These are phyloP conservation scores for Aureobasidium musti DNA, from an alignment of 2,329 filamentous ascomycete genomes.

Conservation along the genomic window DNA sequence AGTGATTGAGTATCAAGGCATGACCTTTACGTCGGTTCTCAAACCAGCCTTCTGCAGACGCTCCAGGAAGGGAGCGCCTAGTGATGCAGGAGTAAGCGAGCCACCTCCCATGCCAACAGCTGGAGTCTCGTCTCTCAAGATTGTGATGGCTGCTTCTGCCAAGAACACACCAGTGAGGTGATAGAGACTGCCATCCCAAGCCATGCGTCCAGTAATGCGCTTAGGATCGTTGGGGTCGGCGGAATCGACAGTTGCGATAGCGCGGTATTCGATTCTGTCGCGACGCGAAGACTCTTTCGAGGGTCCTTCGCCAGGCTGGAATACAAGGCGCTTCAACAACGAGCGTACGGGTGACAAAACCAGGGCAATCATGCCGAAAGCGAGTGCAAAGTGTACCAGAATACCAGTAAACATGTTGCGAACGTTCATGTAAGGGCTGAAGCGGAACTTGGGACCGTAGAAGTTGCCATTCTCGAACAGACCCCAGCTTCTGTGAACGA, in stretches of 20 bases:
- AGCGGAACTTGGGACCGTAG: conserved; percentile 61
- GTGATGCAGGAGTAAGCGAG: conserved; percentile 69
- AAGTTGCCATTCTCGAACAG: conserved; percentile 54
- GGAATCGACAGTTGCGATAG: conserved; percentile 63
- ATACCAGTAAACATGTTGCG: conserved; percentile 53
- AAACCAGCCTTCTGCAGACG: conserved; percentile 63
- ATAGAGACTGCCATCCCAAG: conserved; percentile 65
- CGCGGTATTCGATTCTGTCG: conserved; percentile 59
- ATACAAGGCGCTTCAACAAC: conserved; percentile 51
- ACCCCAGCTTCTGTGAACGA: conserved; percentile 62
- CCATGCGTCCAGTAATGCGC: conserved; percentile 58
- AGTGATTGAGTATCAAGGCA: conserved; percentile 34
- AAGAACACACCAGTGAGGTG: conserved; percentile 65
- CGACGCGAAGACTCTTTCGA: conserved; percentile 17
- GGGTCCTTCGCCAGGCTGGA: conserved; percentile 53
- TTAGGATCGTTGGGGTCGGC: conserved; percentile 48
- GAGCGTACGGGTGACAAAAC: conserved; percentile 56
- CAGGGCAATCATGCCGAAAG: conserved; percentile 51
- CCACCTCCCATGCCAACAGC: conserved; percentile 63
- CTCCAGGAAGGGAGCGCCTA: conserved; percentile 68
- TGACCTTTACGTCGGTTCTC: conserved; percentile 55
- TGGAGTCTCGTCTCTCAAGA: conserved; percentile 59
- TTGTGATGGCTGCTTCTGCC: conserved; percentile 63
- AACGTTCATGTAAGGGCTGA: conserved; percentile 59
- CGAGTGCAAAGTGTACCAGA: conserved; percentile 53